Conservation (phyloP, 2,329 filamentous ascomycete genomes). For the Ophiostoma sp. region DNA sequence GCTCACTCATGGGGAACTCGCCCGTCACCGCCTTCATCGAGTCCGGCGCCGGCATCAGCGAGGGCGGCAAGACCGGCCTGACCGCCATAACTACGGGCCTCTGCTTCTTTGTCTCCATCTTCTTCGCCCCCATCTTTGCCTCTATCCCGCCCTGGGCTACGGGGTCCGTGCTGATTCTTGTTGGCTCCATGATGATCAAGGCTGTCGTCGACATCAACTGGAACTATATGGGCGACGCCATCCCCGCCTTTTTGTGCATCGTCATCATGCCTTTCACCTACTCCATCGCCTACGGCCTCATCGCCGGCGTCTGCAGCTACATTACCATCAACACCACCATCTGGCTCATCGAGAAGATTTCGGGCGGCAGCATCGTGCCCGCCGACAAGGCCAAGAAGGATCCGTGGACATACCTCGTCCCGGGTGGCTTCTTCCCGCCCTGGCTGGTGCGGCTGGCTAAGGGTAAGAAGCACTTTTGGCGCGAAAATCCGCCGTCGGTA, state of each 20-base stretch:
- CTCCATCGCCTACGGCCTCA: constrained; percentile 74
- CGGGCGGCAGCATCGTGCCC: constrained; percentile 50
- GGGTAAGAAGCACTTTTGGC: constrained; percentile 77
- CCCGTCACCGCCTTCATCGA: constrained; percentile 76
- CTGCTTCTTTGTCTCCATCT: constrained; percentile 70
- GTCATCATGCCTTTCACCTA: constrained; percentile 76
- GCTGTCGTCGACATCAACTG: constrained; percentile 59
- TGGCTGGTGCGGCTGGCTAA: constrained; percentile 66
- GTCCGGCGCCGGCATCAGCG: constrained; percentile 72
- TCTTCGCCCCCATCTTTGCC: constrained; percentile 75
- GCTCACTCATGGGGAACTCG: constrained; percentile 66
- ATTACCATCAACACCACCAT: constrained; percentile 51
- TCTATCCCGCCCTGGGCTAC: constrained; percentile 79
- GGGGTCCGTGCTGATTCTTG: constrained; percentile 69
- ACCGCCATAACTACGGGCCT: constrained; percentile 68
- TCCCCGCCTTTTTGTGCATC: constrained; percentile 74
- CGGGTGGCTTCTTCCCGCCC: constrained; percentile 71
- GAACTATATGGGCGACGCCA: constrained; percentile 71
- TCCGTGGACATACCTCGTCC: constrained; percentile 63
- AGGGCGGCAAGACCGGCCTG: constrained; percentile 71
- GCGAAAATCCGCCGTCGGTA: constrained; percentile 29
- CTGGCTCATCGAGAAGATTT: constrained; percentile 46
- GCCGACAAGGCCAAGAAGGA: constrained; percentile 59
- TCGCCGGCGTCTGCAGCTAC: constrained; percentile 61
- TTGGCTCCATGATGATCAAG: constrained; percentile 73